phyloP scores from a whole-genome alignment of 2,329 filamentous ascomycete genomes.

The Aspergillus quadricinctus region DNA sequence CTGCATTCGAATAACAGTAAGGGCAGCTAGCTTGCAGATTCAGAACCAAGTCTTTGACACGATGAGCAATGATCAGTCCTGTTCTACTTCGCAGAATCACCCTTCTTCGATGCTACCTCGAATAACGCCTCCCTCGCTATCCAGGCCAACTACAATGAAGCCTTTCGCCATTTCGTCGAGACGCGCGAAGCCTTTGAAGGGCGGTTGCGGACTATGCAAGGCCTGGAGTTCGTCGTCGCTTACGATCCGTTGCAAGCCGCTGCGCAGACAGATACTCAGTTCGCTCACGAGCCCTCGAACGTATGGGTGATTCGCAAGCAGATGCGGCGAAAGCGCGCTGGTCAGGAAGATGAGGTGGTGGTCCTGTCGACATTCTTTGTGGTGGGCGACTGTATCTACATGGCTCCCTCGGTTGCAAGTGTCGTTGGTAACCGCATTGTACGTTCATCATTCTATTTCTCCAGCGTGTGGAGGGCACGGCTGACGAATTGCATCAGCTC shows the following conservation, averaged over 20 bases:
- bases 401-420: conserved; percentile 58
- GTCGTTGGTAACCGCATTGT: conserved; percentile 54
- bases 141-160: conserved; percentile 48
- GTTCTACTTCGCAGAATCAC: conserved; percentile 59
- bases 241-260: conserved; percentile 52
- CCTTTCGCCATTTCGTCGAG: conserved; percentile 47
- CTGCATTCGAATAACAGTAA: conserved; percentile 44
- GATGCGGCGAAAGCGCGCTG: conserved; percentile 42
- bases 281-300: conserved; percentile 44
- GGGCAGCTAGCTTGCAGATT: conserved; percentile 4
- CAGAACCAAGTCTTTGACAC: background rate
- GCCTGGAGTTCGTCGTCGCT: conserved; percentile 57
- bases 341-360: conserved; percentile 46
- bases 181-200: conserved; percentile 56
- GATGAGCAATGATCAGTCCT: conserved; percentile 41
- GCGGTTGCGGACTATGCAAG: conserved; percentile 50
- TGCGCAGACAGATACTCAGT: conserved; percentile 37
- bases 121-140: conserved; percentile 56
- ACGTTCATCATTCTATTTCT: conserved; percentile 18
- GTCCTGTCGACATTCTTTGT: conserved; percentile 58
- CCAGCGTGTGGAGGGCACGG: conserved; percentile 5
- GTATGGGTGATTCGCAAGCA: conserved; percentile 62
- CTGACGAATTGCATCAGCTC: conserved; percentile 36
- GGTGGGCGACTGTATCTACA: conserved; percentile 57
- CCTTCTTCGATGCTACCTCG: conserved; percentile 59